Evolutionary conservation across 163 green algal genomes (phyloP).

Genomic region (Chlorella variabilis): DNA sequence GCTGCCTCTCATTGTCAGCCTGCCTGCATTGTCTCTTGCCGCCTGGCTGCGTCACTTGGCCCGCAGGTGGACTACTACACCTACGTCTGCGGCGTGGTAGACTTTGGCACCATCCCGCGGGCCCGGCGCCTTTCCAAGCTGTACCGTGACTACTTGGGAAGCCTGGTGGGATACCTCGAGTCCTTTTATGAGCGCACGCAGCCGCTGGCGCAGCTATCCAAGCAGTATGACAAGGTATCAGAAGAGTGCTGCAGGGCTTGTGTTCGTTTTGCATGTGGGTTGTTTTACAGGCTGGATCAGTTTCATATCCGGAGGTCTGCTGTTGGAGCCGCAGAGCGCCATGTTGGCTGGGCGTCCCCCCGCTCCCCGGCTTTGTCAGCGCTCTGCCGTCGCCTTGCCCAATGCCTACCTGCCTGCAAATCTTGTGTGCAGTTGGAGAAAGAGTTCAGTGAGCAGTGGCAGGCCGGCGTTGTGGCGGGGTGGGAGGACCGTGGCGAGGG

Average conservation of each 20-base stretch:
- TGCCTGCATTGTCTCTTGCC: too few species aligned
- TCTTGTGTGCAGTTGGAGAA: slow-evolving; percentile 53
- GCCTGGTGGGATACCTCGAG: slow-evolving; percentile 84
- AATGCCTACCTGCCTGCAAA: neutral
- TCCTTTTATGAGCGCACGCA: slow-evolving; percentile 90
- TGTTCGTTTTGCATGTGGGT: too few species aligned
- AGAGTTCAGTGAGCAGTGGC: slow-evolving; percentile 80
- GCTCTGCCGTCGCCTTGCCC: too few species aligned
- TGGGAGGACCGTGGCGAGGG: slow-evolving; percentile 89
- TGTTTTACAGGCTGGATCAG: too few species aligned
- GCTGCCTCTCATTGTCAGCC: too few species aligned
- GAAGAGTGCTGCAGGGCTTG: neutral
- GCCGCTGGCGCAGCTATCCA: slow-evolving; percentile 78
- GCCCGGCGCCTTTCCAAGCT: slow-evolving; percentile 43
- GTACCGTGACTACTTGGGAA: slow-evolving; percentile 76
- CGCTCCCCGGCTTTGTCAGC: too few species aligned
- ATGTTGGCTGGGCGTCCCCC: too few species aligned
- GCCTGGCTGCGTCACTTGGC: too few species aligned
- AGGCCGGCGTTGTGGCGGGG: slow-evolving; percentile 71
- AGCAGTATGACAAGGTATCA: slow-evolving; percentile 65
- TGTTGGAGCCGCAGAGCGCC: too few species aligned
- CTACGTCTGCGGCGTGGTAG: slow-evolving; percentile 73
- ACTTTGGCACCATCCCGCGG: slow-evolving; percentile 64
- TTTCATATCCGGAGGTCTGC: too few species aligned
- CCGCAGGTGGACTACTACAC: slow-evolving; percentile 78